Conservation (phyloP, 495 filamentous ascomycete genomes). For the Penicillium steckii region DNA sequence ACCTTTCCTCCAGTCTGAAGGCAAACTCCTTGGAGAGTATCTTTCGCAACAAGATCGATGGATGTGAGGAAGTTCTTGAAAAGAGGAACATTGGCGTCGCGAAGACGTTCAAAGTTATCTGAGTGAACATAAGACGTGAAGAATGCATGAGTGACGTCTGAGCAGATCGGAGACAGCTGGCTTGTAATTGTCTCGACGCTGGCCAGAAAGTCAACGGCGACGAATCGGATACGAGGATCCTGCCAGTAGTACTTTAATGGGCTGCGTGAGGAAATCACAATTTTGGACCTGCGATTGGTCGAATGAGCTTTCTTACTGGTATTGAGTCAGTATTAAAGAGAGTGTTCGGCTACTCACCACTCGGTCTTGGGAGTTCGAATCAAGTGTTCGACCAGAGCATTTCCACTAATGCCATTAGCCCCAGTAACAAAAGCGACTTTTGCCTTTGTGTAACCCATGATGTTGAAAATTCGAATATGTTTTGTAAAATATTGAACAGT, state of each 20-base stretch:
- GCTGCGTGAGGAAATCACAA: constrained; percentile 26
- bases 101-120: constrained; percentile 26
- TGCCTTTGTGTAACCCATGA: too few relatives aligned
- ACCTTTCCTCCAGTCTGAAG: constrained; percentile 31
- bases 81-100: constrained; percentile 20
- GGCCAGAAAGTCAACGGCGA: constrained; percentile 21
- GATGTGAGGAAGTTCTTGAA: constrained; percentile 32
- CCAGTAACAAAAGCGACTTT: constrained; percentile 33
- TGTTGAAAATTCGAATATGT: too few relatives aligned
- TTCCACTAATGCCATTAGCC: constrained; percentile 33
- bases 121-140: constrained; percentile 32
- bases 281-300: constrained; percentile 18
- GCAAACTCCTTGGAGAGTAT: constrained; percentile 18
- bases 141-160: constrained; percentile 28
- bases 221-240: constrained; percentile 26
- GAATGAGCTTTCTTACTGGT: too few relatives aligned
- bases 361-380: constrained; percentile 17
- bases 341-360: constrained; percentile 9
- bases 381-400: constrained; percentile 26
- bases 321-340: too few relatives aligned
- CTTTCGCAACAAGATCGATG: constrained; percentile 13
- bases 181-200: constrained; percentile 6
- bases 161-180: constrained; percentile 11
- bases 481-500: too few relatives aligned
- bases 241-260: constrained; percentile 15